Base-by-base conservation (phyloP, 768 basidiomycete species). In the Dioszegia crocea region DNA sequence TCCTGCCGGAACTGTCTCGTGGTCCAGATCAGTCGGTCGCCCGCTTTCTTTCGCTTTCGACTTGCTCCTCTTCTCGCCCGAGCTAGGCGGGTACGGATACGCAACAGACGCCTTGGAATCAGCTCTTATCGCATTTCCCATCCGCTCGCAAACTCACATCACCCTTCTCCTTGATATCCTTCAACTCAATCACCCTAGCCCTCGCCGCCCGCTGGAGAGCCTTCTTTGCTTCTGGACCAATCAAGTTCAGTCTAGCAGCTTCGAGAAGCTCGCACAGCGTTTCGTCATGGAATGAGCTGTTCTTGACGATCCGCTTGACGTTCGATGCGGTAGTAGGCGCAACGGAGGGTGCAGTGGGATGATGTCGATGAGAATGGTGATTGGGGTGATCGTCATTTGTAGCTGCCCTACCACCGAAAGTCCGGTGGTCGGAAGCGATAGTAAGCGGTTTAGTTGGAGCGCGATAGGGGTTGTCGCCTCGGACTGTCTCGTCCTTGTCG, bases 231-330 rank as follows among this genome's bases (percentile, higher is more conserved):
- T 69, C 67, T 4, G 63, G 67, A 1, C 75, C 75, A 40, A 76
- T 64, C 41, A 68, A 36, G 19, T 70, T 68, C 43, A 74, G 43
- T 33, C 71, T 61, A 12, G 70, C 70, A 31, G 71, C 75, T 50
- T 66, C 64, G 12, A 76, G 53, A 3, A 76, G 57, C 51, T 76
- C 71, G 60, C 75, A 76, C 0, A 76, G 65, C 24, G 66, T 65
- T 26, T 76, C 75, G 56, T 76, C 75, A 50, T 76, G 75, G 56
- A 68, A 72, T 21, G 61, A 59, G 49, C 68, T 70, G 10, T 72
- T 65, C 16, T 61, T 59, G 12, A 74, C 73, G 10, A 73, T 26
- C 50, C 66, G 47, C 53, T 75, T 66, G 30, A 75, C 68, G n/a
- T 72, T 70, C 14, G 70, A 69, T 11, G 63, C 60, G 8, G 68